Base-by-base conservation (phyloP, 225 moss, liverwort and hornwort species). In the Anthoceros angustus region DNA sequence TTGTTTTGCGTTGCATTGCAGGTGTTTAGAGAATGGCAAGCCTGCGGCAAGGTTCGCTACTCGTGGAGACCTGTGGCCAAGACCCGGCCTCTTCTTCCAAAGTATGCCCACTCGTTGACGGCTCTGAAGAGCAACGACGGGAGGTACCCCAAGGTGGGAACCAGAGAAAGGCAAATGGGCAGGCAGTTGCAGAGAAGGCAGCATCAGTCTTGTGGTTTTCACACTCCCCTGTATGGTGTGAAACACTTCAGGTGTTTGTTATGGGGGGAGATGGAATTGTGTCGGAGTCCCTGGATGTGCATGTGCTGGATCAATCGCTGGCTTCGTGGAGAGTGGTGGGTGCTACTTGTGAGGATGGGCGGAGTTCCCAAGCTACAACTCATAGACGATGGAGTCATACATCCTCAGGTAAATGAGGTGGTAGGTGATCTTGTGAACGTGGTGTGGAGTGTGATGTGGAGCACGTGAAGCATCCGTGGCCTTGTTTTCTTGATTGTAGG, bases 231-330 rank as follows among this genome's bases (percentile, higher is more conserved):
- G 7, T 10, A 41, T 4, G 1, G n/a, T 63, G 48, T 40, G n/a
- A 62, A 49, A 42, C 18, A 38, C 32, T 10, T 8, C 62, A 80
- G 80, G 74, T 73, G 64, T 76, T 73, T 42, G 69, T 74, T 4
- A 68, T 80, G 23, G 80, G 80, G 62, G 77, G 80, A 4, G 71
- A 74, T 65, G 77, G 80, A 24, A 63, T 49, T 32, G 40, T 38
- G 66, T 43, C 74, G 11, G 72, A 77, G 39, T 55, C 72, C 62
- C 15, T 77, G 43, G 77, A 80, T 69, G 80, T 80, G 61, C 74
- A 77, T 73, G 70, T 77, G 25, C 76, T 80, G 24, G 77, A 80
- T 72, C 39, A 74, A 66, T 61, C 70, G 0, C 62, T 70, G 32
- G 69, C 64, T 39, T 46, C 71, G 50, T 80, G 80, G 80, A 64